Base-by-base conservation (phyloP, 2,329 filamentous ascomycete genomes). In the Colletotrichum simmondsii region DNA sequence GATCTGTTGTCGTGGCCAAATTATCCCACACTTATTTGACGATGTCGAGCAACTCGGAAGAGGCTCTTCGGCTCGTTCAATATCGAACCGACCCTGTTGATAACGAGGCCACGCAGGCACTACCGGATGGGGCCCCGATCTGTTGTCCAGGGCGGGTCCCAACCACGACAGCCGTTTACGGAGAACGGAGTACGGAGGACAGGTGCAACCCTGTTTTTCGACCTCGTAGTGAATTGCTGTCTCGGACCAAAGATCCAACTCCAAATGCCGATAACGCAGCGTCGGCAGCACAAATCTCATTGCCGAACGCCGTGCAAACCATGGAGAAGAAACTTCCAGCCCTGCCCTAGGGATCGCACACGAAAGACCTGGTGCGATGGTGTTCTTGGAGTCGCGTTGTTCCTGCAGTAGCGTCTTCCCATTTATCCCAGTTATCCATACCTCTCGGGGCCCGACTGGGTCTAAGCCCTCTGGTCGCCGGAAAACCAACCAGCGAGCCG, bases 331-430 rank as follows among this genome's bases (percentile, higher is more conserved):
- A 22, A 30, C 22, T 35, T 54, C 64, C 16, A 30, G 56, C 26
- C 42, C 42, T 64, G 30, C 64, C 32, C 65, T 56, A 32, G 57
- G 22, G n/a, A 56, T 14, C 53, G 24, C 57, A 54, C 49, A 32
- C 24, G n/a, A 60, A 42, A 58, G 59, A 56, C 64, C 68, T 71
- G 67, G 49, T 61, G 37, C 49, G 70, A 57, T 70, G 54, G 64
- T 68, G 49, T 71, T 62, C 68, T 56, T 49, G 26, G 26, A 49
- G 58, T 54, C 64, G 60, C 12, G 60, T 53, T 67, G 73, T 73
- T 63, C 73, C 65, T 74, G 71, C 65, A 74, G 65, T 74, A 71
- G 70, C 61, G 70, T 62, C 60, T 19, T 68, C 57, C 65, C 28
- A 24, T 42, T 65, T 53, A 53, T 69, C 66, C 69, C 60, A 46